Percentiles rank a stretch among this genome's conserved stretches.
These are phyloP conservation scores for Neurospora sp. DNA, from an alignment of 495 filamentous ascomycete genomes.

Conservation along the genomic window DNA sequence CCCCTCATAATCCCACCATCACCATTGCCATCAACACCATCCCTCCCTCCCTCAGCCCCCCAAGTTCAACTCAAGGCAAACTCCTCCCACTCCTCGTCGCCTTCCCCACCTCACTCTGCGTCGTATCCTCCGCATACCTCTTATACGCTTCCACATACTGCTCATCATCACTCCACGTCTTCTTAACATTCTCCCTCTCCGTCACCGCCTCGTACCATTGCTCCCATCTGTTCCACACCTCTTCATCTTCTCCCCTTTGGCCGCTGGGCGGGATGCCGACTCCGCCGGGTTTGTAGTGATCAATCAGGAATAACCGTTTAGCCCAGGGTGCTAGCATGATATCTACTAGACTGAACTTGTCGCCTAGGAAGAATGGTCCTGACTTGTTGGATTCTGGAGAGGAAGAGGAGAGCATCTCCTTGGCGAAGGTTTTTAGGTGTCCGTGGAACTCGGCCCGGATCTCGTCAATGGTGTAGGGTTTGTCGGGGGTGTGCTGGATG, in stretches of 20 bases:
- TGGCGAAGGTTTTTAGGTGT: conserved; percentile 44
- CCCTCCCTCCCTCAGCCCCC: no score
- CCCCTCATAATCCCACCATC: no score
- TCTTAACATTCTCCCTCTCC: conserved; percentile 43
- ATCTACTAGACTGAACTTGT: conserved; percentile 48
- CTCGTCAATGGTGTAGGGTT: conserved; percentile 34
- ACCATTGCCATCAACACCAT: no score
- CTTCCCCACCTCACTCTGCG: conserved; percentile 58
- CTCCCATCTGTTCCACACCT: conserved; percentile 50
- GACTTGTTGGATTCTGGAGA: conserved; percentile 12
- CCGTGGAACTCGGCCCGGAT: conserved; percentile 39
- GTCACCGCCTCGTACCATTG: conserved; percentile 49
- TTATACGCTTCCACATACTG: conserved; percentile 56
- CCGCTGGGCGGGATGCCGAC: conserved; percentile 40
- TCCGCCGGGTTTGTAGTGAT: conserved; percentile 56
- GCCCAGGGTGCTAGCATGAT: conserved; percentile 58
- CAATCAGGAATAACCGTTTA: conserved; percentile 57
- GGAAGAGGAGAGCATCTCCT: conserved; percentile 36
- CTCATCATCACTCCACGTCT: conserved; percentile 53
- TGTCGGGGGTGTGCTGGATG: conserved; percentile 49
- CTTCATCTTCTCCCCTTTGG: conserved; percentile 28
- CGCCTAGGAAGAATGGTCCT: conserved; percentile 57
- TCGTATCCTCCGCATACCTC: conserved; percentile 63
- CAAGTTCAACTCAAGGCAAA: conserved; percentile 37
- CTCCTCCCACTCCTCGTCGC: conserved; percentile 52